Percentiles rank a stretch among this genome's conserved stretches.
Evolutionary conservation across 352 stramenopile species (phyloP).

Genomic region (Phytopythium litorale): DNA sequence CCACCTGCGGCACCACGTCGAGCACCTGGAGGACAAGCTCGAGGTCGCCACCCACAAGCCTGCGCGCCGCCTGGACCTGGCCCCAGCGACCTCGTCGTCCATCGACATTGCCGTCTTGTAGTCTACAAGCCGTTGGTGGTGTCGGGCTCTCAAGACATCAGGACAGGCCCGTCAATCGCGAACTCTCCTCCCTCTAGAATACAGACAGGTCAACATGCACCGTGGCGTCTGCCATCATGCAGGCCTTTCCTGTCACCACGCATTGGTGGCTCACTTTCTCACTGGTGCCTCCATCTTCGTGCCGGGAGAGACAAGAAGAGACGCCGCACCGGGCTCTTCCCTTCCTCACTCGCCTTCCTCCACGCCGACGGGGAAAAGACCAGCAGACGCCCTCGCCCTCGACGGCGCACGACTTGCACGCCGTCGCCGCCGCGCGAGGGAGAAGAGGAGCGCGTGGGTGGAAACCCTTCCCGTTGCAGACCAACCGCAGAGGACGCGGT

Average conservation of each 20-base stretch:
- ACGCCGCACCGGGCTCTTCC: background rate
- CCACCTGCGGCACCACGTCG: slow-evolving; percentile 40
- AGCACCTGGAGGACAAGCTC: slow-evolving; percentile 47
- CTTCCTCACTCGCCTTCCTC: background rate
- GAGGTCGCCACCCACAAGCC: slow-evolving; percentile 36
- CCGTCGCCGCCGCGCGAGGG: background rate
- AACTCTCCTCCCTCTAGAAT: slow-evolving; percentile 1
- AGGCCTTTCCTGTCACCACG: background rate
- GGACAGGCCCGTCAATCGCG: background rate
- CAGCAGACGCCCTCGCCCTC: background rate
- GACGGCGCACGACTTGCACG: background rate
- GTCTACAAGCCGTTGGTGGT: background rate
- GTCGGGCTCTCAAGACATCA: background rate
- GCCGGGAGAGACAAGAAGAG: background rate
- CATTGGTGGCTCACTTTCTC: background rate
- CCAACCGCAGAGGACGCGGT: background rate
- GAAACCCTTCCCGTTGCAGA: background rate
- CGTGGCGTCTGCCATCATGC: background rate
- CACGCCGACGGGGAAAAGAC: background rate
- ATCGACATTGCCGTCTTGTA: slow-evolving; percentile 12
- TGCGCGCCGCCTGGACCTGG: slow-evolving; percentile 23
- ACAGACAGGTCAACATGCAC: background rate
- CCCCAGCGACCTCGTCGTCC: slow-evolving; percentile 6
- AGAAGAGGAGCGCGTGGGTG: background rate
- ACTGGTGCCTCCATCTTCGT: background rate